phyloP scores from a whole-genome alignment of 768 basidiomycete genomes.

The Naganishia randhawae region DNA sequence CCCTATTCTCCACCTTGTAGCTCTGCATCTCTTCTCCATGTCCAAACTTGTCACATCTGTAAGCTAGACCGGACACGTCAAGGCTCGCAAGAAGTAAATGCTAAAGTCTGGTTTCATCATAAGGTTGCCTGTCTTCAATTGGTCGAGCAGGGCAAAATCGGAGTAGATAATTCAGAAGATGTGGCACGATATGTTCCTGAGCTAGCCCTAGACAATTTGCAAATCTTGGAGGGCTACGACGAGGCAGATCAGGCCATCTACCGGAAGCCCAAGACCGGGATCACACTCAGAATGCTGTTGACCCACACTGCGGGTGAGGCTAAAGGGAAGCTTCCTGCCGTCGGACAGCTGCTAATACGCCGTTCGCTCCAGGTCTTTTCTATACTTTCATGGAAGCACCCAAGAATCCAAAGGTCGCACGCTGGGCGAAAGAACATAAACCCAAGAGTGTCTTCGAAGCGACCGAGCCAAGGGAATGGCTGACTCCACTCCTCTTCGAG shows the following conservation, averaged over 20 bases:
- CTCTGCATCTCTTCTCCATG: slow-evolving; percentile 39
- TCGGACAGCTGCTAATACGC: not conserved
- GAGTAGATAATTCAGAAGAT: slow-evolving; percentile 36
- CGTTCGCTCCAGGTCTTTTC: slow-evolving; percentile 30
- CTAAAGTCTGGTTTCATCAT: not conserved
- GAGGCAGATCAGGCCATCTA: slow-evolving; percentile 27
- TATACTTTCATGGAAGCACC: slow-evolving; percentile 31
- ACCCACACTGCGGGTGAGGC: slow-evolving; percentile 44
- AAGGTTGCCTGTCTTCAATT: slow-evolving; percentile 44
- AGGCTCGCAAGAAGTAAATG: not conserved
- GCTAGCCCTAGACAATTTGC: slow-evolving; percentile 31
- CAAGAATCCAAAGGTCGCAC: slow-evolving; percentile 27
- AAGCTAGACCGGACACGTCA: slow-evolving; percentile 6
- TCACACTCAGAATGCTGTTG: slow-evolving; percentile 44
- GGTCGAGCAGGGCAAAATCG: slow-evolving; percentile 39
- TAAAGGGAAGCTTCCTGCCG: not conserved
- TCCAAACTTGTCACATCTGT: slow-evolving; percentile 45
- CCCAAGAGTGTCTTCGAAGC: slow-evolving; percentile 28
- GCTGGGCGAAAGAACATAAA: slow-evolving; percentile 32
- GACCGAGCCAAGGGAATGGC: slow-evolving; percentile 25
- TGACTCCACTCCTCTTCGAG: slow-evolving; percentile 32
- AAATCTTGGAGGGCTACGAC: slow-evolving; percentile 37
- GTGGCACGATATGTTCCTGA: slow-evolving; percentile 38
- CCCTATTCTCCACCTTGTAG: slow-evolving; percentile 12
- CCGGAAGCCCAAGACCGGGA: slow-evolving; percentile 33